Evolutionary conservation across 164 flowering plant species (phyloP).

Genomic region (Pachysandra terminalis): DNA sequence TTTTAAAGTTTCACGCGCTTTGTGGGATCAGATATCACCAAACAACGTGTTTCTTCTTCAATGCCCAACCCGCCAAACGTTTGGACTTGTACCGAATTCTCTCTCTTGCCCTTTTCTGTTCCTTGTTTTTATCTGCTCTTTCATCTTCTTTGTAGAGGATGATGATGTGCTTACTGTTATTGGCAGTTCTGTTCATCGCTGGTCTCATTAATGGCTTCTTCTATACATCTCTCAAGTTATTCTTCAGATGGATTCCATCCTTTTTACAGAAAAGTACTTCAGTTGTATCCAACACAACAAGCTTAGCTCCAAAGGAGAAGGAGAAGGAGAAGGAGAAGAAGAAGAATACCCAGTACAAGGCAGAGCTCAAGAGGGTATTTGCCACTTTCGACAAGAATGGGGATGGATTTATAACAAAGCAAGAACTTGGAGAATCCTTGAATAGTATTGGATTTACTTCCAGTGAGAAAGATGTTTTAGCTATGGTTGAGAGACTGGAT

Average conservation of each 20-base stretch:
- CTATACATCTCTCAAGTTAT: constrained; percentile 26
- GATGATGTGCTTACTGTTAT: constrained; percentile 17
- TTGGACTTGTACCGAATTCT: too few relatives aligned
- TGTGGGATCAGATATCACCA: not conserved
- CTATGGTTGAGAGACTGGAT: constrained; percentile 57
- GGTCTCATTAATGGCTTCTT: constrained; percentile 29
- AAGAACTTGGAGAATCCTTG: constrained; percentile 60
- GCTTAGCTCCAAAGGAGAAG: not conserved
- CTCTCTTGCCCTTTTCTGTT: not conserved
- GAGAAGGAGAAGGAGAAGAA: too few relatives aligned
- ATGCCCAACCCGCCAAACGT: not conserved
- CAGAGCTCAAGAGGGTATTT: constrained; percentile 49
- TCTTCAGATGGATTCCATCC: constrained; percentile 23
- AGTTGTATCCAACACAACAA: not conserved
- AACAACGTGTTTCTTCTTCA: not conserved
- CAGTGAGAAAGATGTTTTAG: constrained; percentile 42
- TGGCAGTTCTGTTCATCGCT: constrained; percentile 27
- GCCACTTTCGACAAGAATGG: constrained; percentile 77
- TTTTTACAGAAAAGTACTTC: constrained; percentile 1
- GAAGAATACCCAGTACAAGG: constrained; percentile 9
- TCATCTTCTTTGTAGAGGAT: not conserved
- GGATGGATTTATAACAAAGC: constrained; percentile 68
- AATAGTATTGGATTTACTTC: constrained; percentile 44
- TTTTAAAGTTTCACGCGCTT: not conserved
- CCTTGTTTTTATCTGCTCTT: not conserved